Evolutionary conservation across 495 filamentous ascomycete species (phyloP), one percentile per base, ranked within the genome.

Genomic region (Letharia lupina): DNA sequence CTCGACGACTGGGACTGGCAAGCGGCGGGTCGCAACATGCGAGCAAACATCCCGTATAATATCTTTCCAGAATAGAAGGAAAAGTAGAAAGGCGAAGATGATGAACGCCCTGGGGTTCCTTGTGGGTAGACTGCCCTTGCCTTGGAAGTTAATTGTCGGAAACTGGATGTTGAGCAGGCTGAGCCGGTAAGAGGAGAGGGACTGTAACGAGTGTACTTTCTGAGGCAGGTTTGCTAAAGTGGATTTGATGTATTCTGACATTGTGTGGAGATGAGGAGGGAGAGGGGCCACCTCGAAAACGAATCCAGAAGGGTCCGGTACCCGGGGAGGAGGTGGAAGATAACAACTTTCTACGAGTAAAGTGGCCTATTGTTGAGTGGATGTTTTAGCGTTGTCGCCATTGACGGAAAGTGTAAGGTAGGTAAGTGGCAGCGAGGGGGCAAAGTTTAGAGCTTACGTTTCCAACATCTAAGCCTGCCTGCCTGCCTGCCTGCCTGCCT

Each of bases 21-120:
- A 23, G n/a, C 33, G 33, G 50, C 50, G 54, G 44, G n/a, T 44
- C 33, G 31, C 18, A 28, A 67, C 9, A 57, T 67, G 61, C n/a
- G 65, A 62, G 42, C 40, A 54, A 20, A 60, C 54, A 61, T 62
- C 50, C 23, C 40, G 47, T 39, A 68, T 67, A 7, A 68, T 65
- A 33, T 65, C 56, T 48, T 65, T 70, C 65, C 65, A 67, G 47
- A 67, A 64, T 4, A 70, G n/a, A 11, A 70, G 13, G 18, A 70
- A 62, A 6, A 70, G 10, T 16, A 70, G 45, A 3, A 65, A n/a
- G 35, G 57, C 42, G 18, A 67, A 63, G 7, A 28, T 42, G 35
- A 65, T 58, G 8, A 65, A 13, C 11, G 56, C 61, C 18, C 52
- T 64, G 4, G 65, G 44, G 62, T 61, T 62, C 45, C 56, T 60